Base-by-base conservation (phyloP, 768 basidiomycete species). In the Strobilomyces dryophilus region DNA sequence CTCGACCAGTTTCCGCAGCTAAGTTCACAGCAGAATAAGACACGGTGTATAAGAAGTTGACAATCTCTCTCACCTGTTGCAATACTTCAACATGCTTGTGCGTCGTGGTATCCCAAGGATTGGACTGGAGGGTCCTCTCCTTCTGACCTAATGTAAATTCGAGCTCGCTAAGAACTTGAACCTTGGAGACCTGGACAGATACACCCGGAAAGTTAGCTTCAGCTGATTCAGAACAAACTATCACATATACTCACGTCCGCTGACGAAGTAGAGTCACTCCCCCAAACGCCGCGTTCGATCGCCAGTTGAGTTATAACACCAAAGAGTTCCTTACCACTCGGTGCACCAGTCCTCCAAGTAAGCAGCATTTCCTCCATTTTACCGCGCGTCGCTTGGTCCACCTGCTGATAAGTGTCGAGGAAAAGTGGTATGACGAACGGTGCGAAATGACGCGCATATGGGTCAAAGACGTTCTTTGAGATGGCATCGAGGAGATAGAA, bases 321-420 rank as follows among this genome's bases (percentile, higher is more conserved):
- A 66, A 98, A 99, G 2, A 99, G 76, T 65, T 95, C 90, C 48
- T 82, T 82, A 34, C 89, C 82, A 32, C 77, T 79, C 3, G 90
- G 87, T 14, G 88, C 85, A 15, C 92, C 93, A 21, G 84, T 87
- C 37, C 94, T 80, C 97, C 97, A 99, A 7, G 97, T 95, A 27
- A 90, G 71, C 14, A 98, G 81, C 85, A 99, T 93, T 71, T 99
- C 97, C 66, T 95, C 92, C 91, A 99, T 95, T 71, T 98, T 98
- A 67, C 83, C 82, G 55, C 89, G 85, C 24, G 92, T 95, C 39
- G 71, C 72, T 47, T 83, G 83, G 66, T 97, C 94, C 59, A 97
- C 95, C 61, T 83, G 79, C 43, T 81, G 78, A 71, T 98, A 98
- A 27, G 94, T 86, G 58, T 90, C 84, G 59, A 97, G 76, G 73